These are phyloP conservation scores for Metarhizium robertsii DNA, from an alignment of 2,329 filamentous ascomycete genomes.

Conservation along the genomic window DNA sequence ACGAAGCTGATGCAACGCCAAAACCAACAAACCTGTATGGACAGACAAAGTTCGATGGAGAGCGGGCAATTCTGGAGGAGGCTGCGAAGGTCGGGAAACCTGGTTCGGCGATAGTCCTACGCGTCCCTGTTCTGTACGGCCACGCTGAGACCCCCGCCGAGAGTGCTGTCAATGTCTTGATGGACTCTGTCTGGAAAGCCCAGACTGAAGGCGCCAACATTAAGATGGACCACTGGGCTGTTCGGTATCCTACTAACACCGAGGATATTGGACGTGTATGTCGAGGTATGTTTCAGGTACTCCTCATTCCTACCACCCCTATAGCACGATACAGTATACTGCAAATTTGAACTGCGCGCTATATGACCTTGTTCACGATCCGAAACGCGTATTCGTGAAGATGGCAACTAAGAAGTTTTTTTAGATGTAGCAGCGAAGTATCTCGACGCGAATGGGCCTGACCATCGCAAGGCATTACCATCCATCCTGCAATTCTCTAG, in stretches of 20 bases:
- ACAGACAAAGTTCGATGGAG: constrained; percentile 51
- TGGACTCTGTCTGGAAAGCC: constrained; percentile 67
- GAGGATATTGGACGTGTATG: constrained; percentile 77
- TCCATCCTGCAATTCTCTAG: constrained; percentile 74
- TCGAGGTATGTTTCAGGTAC: constrained; percentile 38
- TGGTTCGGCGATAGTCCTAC: constrained; percentile 58
- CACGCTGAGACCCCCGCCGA: constrained; percentile 60
- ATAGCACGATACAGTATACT: not conserved
- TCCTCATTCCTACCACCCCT: not conserved
- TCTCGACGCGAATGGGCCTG: constrained; percentile 34
- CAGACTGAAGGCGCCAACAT: constrained; percentile 54
- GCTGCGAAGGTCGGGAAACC: constrained; percentile 37
- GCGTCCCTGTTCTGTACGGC: constrained; percentile 80
- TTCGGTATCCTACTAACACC: constrained; percentile 81
- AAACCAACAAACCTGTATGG: constrained; percentile 69
- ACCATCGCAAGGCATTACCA: constrained; percentile 48
- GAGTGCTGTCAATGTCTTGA: constrained; percentile 73
- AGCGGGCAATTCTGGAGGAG: constrained; percentile 55
- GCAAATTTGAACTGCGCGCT: not conserved
- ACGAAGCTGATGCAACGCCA: constrained; percentile 54
- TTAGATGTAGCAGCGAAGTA: constrained; percentile 65
- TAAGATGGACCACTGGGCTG: constrained; percentile 79
- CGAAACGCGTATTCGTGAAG: not conserved
- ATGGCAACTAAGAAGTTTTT: not conserved
- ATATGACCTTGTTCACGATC: not conserved